These are phyloP conservation scores for Diplodia seriata DNA, from an alignment of 2,329 filamentous ascomycete genomes.

Conservation along the genomic window DNA sequence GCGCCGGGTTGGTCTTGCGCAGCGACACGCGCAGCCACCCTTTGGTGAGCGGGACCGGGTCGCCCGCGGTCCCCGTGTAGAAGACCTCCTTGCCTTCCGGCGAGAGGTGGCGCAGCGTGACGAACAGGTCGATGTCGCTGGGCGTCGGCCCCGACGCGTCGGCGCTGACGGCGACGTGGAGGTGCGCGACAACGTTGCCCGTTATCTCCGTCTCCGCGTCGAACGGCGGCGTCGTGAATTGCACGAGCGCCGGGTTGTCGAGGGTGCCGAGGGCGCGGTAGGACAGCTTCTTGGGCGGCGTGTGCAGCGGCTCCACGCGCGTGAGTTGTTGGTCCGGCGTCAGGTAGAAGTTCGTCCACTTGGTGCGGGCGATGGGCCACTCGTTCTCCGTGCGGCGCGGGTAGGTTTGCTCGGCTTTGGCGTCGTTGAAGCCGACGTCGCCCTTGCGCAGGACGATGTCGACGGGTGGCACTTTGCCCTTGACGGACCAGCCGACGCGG, in stretches of 20 bases:
- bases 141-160: slow-evolving; percentile 51
- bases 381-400: slow-evolving; percentile 63
- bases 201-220: slow-evolving; percentile 72
- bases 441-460: slow-evolving; percentile 69
- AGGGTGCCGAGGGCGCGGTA: slow-evolving; percentile 67
- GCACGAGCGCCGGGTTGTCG: slow-evolving; percentile 60
- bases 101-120: slow-evolving; percentile 66
- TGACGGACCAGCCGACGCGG: slow-evolving; percentile 63
- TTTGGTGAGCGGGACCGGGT: slow-evolving; percentile 67
- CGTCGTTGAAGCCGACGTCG: slow-evolving; percentile 70
- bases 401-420: slow-evolving; percentile 65
- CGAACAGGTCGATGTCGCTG: slow-evolving; percentile 68
- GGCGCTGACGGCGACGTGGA: slow-evolving; percentile 65
- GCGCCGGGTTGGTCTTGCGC: slow-evolving; percentile 60
- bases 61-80: slow-evolving; percentile 71
- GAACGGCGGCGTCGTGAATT: slow-evolving; percentile 66
- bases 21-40: slow-evolving; percentile 68
- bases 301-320: slow-evolving; percentile 40
- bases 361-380: slow-evolving; percentile 72
- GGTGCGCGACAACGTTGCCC: slow-evolving; percentile 68
- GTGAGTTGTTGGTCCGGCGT: slow-evolving; percentile 56
- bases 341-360: slow-evolving; percentile 68
- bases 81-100: slow-evolving; percentile 63
- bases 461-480: slow-evolving; percentile 66
- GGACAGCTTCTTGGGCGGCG: slow-evolving; percentile 53